A percentile compares a stretch with the other conserved stretches of the same genome.
Conservation (phyloP, 2,329 filamentous ascomycete genomes). For the Epichloe bromicola region DNA sequence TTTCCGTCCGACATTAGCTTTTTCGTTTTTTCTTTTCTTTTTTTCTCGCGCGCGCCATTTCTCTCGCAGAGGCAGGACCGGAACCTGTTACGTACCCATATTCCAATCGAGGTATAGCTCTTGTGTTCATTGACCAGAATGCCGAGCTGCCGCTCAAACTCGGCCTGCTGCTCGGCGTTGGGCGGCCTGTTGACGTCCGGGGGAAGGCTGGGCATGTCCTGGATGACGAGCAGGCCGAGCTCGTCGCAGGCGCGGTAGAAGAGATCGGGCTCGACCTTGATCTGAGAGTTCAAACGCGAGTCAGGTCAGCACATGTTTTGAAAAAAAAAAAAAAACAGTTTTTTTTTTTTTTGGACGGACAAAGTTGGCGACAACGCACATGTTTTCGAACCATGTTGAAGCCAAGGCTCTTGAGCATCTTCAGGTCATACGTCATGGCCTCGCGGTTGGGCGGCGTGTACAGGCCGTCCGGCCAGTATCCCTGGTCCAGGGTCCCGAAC, state of each 20-base stretch:
- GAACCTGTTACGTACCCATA: constrained; percentile 36
- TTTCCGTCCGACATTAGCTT: neutral
- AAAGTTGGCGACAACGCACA: constrained; percentile 29
- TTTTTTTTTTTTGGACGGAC: too few species aligned
- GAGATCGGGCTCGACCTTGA: constrained; percentile 54
- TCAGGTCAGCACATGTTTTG: neutral
- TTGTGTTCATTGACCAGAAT: constrained; percentile 49
- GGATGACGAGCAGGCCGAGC: constrained; percentile 52
- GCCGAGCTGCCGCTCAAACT: constrained; percentile 52
- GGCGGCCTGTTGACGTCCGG: constrained; percentile 20
- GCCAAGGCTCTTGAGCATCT: constrained; percentile 50
- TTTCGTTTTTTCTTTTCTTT: neutral
- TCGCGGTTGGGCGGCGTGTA: constrained; percentile 52
- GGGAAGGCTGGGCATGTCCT: constrained; percentile 56
- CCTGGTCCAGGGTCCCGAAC: constrained; percentile 58
- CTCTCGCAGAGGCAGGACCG: neutral
- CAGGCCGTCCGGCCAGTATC: constrained; percentile 58
- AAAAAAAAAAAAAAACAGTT: too few species aligned
- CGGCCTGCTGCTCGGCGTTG: constrained; percentile 39
- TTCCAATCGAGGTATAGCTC: constrained; percentile 50
- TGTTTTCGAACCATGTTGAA: constrained; percentile 64
- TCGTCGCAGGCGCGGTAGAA: constrained; percentile 58
- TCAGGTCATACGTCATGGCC: constrained; percentile 54
- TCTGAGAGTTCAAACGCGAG: constrained; percentile 19
- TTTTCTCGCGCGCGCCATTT: neutral